phyloP scores from a whole-genome alignment of 768 basidiomycete species.

The Pholiota conissans region DNA sequence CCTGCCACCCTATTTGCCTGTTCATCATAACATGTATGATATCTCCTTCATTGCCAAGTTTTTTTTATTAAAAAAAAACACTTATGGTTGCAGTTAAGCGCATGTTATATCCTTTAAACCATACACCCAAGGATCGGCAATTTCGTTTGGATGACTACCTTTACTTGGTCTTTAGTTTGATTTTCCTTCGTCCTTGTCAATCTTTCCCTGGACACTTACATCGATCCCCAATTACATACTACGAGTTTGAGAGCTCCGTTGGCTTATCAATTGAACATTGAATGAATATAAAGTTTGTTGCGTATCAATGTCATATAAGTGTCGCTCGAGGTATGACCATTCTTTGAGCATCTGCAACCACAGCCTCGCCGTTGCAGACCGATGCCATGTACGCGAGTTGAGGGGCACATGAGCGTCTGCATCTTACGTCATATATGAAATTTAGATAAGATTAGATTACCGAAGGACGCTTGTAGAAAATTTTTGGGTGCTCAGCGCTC shows the following conservation, averaged over 20 bases:
- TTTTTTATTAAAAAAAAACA: no score
- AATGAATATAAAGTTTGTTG: background rate
- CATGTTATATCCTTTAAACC: background rate
- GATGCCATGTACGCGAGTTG: no score
- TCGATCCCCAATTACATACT: background rate
- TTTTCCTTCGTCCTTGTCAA: background rate
- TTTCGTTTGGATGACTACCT: background rate
- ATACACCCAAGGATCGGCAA: background rate
- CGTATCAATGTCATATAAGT: no score
- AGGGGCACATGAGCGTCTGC: no score
- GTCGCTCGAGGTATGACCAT: no score
- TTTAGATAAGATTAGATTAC: conserved; percentile 18
- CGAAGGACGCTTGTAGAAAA: conserved; percentile 1
- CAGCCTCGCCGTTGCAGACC: no score
- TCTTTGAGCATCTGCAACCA: no score
- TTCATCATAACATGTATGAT: background rate
- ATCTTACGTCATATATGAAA: background rate
- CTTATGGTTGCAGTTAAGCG: no score
- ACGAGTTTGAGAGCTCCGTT: background rate
- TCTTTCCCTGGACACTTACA: background rate
- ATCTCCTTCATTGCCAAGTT: background rate
- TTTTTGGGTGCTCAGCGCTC: background rate
- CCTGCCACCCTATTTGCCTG: background rate
- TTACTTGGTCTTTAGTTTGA: background rate
- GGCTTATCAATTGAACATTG: background rate